Percentiles rank a stretch among this genome's conserved stretches.
Conservation (phyloP, 768 basidiomycete species). For the Ramaria sp. region DNA sequence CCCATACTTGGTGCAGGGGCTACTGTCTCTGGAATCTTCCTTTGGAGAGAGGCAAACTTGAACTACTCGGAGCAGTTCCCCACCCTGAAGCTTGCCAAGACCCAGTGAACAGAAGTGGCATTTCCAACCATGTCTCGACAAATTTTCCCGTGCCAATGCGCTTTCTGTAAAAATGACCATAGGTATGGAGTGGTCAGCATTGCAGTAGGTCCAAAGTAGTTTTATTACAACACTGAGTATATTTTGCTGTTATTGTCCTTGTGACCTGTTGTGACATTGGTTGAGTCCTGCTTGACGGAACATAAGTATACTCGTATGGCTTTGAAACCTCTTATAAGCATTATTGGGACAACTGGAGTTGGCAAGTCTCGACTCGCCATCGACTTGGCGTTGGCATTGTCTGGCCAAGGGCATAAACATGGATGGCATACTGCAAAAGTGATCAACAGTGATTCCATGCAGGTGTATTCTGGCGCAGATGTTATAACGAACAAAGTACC, state of each 20-base stretch:
- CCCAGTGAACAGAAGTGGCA: too few relatives aligned
- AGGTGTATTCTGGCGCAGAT: conserved; percentile 86
- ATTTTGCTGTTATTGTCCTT: neutral
- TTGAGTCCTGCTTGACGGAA: too few relatives aligned
- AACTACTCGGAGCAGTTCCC: neutral
- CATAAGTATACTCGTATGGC: neutral
- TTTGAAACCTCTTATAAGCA: conserved; percentile 56
- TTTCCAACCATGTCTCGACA: too few relatives aligned
- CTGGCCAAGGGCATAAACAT: conserved; percentile 15
- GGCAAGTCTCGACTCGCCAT: conserved; percentile 92
- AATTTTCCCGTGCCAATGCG: too few relatives aligned
- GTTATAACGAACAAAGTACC: conserved; percentile 93
- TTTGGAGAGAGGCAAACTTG: conserved; percentile 6
- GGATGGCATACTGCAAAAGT: conserved; percentile 58
- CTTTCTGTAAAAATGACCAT: too few relatives aligned
- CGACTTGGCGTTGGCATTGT: conserved; percentile 56
- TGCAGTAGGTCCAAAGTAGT: too few relatives aligned
- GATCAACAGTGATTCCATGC: conserved; percentile 97
- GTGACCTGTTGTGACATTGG: too few relatives aligned
- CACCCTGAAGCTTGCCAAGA: too few relatives aligned
- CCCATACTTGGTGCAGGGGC: conserved; percentile 1
- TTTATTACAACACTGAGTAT: neutral
- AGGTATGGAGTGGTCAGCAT: too few relatives aligned
- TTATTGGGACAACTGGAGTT: conserved; percentile 92
- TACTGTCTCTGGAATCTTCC: neutral